phyloP scores from a whole-genome alignment of 2,329 filamentous ascomycete genomes.

The Macrophomina phaseolina region DNA sequence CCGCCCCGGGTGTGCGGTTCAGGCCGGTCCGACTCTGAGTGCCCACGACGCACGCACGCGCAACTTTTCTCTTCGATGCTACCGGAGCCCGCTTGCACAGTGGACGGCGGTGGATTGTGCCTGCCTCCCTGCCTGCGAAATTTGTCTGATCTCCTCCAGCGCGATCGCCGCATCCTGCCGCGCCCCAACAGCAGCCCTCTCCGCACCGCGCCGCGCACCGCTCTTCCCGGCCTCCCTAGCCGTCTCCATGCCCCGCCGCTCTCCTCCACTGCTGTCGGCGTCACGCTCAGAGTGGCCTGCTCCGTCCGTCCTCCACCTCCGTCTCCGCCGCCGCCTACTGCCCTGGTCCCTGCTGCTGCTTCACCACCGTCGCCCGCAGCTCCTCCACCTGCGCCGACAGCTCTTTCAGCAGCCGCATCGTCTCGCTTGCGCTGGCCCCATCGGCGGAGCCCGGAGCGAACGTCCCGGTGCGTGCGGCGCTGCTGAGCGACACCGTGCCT shows the following conservation, averaged over 20 bases:
- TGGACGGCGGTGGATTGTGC: conserved; percentile 4
- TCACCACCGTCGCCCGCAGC: conserved; percentile 26
- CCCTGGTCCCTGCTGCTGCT: conserved; percentile 19
- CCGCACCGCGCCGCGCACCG: conserved; percentile 19
- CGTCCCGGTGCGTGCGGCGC: conserved; percentile 5
- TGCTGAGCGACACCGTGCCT: conserved; percentile 5
- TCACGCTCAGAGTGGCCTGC: neutral
- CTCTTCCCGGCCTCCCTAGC: conserved; percentile 16
- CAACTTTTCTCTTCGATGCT: conserved; percentile 5
- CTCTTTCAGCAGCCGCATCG: conserved; percentile 23
- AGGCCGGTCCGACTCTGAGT: conserved; percentile 18
- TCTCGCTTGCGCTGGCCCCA: conserved; percentile 16
- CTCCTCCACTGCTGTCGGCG: conserved; percentile 2
- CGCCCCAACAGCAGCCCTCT: conserved; percentile 23
- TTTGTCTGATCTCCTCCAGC: conserved; percentile 21
- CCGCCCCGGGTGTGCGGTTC: conserved; percentile 13
- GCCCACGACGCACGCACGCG: conserved; percentile 15
- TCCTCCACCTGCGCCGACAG: conserved; percentile 23
- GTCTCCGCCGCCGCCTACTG: conserved; percentile 13
- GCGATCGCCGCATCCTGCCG: conserved; percentile 25
- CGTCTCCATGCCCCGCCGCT: neutral
- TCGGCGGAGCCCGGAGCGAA: neutral
- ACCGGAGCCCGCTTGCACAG: neutral
- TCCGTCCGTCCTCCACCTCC: neutral
- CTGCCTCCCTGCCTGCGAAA: conserved; percentile 1